phyloP scores from a whole-genome alignment of 2,329 filamentous ascomycete genomes.

The Epichloe glyceriae region DNA sequence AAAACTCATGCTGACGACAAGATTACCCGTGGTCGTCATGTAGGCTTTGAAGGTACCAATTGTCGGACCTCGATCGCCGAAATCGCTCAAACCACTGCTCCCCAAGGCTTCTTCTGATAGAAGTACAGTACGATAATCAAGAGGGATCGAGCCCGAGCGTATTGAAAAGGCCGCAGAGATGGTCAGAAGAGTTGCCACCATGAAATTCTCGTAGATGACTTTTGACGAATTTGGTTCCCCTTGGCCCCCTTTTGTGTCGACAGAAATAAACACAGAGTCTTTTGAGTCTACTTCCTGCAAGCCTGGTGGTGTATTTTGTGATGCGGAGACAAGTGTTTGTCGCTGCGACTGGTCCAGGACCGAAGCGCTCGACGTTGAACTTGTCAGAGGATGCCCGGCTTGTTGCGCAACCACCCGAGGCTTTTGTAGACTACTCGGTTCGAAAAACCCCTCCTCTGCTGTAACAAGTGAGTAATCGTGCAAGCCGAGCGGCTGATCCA shows the following conservation, averaged over 20 bases:
- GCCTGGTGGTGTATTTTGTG: constrained; percentile 2
- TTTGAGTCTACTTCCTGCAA: constrained; percentile 16
- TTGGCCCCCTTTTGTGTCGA: constrained; percentile 10
- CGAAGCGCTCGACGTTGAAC: constrained; percentile 30
- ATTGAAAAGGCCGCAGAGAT: constrained; percentile 36
- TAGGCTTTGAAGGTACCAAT: constrained; percentile 40
- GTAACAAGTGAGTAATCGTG: constrained; percentile 30
- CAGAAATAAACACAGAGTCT: constrained; percentile 14
- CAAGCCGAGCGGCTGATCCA: constrained; percentile 29
- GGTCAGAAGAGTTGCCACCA: constrained; percentile 38
- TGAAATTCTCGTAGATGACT: constrained; percentile 40
- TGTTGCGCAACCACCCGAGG: constrained; percentile 27
- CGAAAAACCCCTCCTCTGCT: constrained; percentile 37
- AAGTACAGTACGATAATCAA: constrained; percentile 40
- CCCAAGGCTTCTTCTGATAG: constrained; percentile 20
- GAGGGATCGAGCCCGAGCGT: constrained; percentile 33
- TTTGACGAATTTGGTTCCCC: constrained; percentile 18
- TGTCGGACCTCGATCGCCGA: constrained; percentile 14
- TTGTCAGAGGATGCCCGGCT: constrained; percentile 31
- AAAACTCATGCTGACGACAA: constrained; percentile 37
- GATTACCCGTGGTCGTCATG: constrained; percentile 41
- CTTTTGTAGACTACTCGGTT: constrained; percentile 35
- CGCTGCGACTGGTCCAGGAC: constrained; percentile 24
- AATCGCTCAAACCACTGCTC: constrained; percentile 9
- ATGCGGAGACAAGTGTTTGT: constrained; percentile 7